These are phyloP conservation scores for Rubus parviflorus DNA, from an alignment of 306 rosid species.

Conservation along the genomic window DNA sequence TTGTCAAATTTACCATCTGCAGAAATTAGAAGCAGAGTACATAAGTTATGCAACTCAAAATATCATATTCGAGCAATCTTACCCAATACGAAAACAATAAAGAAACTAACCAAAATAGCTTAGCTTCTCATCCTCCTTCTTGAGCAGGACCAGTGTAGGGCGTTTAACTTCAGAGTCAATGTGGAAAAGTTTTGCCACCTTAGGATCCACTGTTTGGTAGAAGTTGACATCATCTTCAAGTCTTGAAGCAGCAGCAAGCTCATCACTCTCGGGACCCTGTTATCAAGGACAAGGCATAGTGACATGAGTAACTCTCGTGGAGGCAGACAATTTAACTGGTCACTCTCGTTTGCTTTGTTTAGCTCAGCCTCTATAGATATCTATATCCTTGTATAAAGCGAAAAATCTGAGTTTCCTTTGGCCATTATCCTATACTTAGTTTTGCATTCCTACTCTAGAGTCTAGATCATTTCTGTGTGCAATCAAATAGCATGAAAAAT, in stretches of 20 bases:
- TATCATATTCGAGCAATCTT: neutral
- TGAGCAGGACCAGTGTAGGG: conserved; percentile 78
- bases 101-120: conserved; percentile 67
- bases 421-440: neutral
- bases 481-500: neutral
- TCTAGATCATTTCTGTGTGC: neutral
- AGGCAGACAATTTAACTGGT: neutral
- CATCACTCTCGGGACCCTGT: conserved; percentile 93
- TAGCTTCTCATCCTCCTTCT: conserved; percentile 85
- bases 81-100: neutral
- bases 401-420: neutral
- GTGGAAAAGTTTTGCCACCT: conserved; percentile 91
- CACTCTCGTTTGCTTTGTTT: too few species aligned
- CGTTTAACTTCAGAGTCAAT: conserved; percentile 74
- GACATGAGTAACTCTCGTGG: neutral
- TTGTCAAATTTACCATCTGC: conserved; percentile 75
- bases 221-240: conserved; percentile 89
- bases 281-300: conserved; percentile 16
- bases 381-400: neutral
- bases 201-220: conserved; percentile 84
- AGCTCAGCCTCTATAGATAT: neutral
- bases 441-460: neutral
- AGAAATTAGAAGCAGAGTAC: conserved; percentile 24
- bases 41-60: neutral
- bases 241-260: conserved; percentile 89